Conservation (phyloP, 2,329 filamentous ascomycete genomes). For the Talaromyces sp. region DNA sequence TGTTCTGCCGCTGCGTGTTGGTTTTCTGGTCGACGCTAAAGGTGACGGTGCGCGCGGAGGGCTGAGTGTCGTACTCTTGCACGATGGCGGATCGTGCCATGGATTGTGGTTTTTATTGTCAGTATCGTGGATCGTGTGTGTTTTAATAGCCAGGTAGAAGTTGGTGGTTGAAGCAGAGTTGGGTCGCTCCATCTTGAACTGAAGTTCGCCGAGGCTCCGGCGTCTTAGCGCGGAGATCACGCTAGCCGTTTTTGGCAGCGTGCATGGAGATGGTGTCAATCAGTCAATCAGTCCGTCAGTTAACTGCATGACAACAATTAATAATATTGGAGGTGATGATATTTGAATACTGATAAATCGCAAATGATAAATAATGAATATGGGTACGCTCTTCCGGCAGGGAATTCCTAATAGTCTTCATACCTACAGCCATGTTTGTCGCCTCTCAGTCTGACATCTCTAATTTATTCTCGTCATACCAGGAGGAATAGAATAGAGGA, state of each 20-base stretch:
- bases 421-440: too few species aligned
- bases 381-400: too few species aligned
- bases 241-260: background rate
- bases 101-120: background rate
- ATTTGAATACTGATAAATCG: too few species aligned
- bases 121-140: too few species aligned
- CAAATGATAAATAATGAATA: too few species aligned
- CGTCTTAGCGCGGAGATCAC: background rate
- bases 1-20: conserved; percentile 49
- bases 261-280: background rate
- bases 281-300: too few species aligned
- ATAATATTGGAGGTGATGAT: too few species aligned
- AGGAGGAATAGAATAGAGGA: too few species aligned
- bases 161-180: background rate
- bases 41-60: conserved; percentile 30
- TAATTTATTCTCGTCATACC: too few species aligned
- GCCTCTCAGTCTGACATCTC: too few species aligned
- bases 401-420: too few species aligned
- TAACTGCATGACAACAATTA: too few species aligned
- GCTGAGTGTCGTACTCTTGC: conserved; percentile 45
- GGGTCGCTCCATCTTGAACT: background rate
- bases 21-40: conserved; percentile 50
- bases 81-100: conserved; percentile 45
- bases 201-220: background rate
- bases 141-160: background rate